Conservation (phyloP, 140 eudicot genomes). For the Erigeron philadelphicus region DNA sequence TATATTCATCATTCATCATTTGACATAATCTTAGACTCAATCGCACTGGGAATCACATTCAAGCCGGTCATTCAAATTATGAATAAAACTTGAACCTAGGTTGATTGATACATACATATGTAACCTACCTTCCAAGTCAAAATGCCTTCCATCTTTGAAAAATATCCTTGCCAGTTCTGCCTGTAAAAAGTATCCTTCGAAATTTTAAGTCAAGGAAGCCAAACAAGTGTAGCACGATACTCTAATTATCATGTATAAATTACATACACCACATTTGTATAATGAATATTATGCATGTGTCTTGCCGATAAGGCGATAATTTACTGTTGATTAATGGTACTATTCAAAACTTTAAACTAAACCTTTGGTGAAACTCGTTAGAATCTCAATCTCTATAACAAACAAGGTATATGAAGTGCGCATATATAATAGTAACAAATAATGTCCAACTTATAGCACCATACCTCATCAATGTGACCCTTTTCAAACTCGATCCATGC, state of each 20-base stretch:
- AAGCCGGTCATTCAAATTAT: too few species aligned
- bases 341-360: neutral
- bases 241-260: neutral
- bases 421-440: slow-evolving; percentile 1
- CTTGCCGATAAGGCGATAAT: neutral
- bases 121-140: slow-evolving; percentile 74
- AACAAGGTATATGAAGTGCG: neutral
- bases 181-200: slow-evolving; percentile 31
- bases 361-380: neutral
- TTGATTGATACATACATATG: neutral
- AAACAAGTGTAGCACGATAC: slow-evolving; percentile 13
- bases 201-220: slow-evolving; percentile 11
- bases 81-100: too few species aligned
- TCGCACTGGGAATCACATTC: neutral
- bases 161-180: slow-evolving; percentile 65
- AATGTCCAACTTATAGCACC: neutral
- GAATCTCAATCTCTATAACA: neutral
- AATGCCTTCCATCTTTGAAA: slow-evolving; percentile 73
- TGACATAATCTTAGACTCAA: neutral
- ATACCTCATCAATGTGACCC: slow-evolving; percentile 91
- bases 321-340: neutral
- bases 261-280: slow-evolving; percentile 4
- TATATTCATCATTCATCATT: neutral
- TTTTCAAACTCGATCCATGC: slow-evolving; percentile 92
- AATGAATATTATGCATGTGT: neutral